Base-by-base conservation (phyloP, 116 monocot genomes). In the Iris pallida region DNA sequence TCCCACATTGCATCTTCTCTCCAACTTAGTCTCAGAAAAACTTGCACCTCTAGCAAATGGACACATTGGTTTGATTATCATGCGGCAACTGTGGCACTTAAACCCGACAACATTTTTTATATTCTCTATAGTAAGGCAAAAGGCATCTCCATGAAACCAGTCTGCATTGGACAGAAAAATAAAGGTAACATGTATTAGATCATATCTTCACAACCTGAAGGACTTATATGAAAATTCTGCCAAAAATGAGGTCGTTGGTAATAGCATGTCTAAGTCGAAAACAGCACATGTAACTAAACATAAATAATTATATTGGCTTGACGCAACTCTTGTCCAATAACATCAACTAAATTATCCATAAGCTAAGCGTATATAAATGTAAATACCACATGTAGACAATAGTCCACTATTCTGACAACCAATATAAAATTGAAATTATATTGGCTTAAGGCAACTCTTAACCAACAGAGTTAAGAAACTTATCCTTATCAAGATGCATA, bases 91-190 rank as follows among this genome's bases (percentile, higher is more conserved):
- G 42, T 53, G 67, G 43, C 67, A 67, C 54, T 42, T 42, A 53
- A 67, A 67, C 16, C 67, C 67, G 12, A 67, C 43, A 53, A 67
- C 11, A 4, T 67, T 53, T 42, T 54, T 55, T 15, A 67, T 53
- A 43, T 67, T 67, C 42, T 67, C 67, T 42, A 49, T 15, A 2
- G 67, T 55, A 6, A 54, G 42, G 42, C 9, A 41, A 41, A 67
- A 67, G 7, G 54, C 43, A 67, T 67, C 67, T 41, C 67, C 67
- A 53, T 67, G 67, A 43, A 67, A 67, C 67, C 67, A 67, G 54
- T 55, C 67, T 67, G 67, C 67, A 67, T 53, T 54, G 3, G 16
- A 30, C 30, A 55, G 42, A 67, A 30, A 42, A 67, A 67, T 20
- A 67, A 55, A 42, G 15, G 7, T 15, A 54, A n/a, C n/a, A 30